Evolutionary conservation across 2,329 filamentous ascomycete species (phyloP).

Genomic region (Didymella sp.): DNA sequence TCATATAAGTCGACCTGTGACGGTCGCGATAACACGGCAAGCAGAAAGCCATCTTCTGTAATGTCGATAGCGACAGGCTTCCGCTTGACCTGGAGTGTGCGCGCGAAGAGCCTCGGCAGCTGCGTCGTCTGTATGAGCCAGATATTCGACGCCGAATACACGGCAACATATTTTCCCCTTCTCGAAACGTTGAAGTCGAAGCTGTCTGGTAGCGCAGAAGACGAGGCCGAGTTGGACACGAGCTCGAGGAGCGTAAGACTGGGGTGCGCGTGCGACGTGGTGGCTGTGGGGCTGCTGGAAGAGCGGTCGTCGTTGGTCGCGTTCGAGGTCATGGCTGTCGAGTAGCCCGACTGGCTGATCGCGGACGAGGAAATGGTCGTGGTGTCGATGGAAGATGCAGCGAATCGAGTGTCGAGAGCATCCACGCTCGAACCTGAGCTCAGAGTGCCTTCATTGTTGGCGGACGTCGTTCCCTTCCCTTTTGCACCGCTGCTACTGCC

Average conservation of each 20-base stretch:
- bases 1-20: conserved; percentile 89
- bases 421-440: conserved; percentile 34
- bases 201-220: conserved; percentile 48
- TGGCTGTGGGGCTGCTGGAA: conserved; percentile 25
- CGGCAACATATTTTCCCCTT: conserved; percentile 46
- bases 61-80: conserved; percentile 70
- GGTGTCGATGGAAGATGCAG: conserved; percentile 31
- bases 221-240: conserved; percentile 48
- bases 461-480: conserved; percentile 35
- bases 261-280: conserved; percentile 41
- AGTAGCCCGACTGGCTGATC: conserved; percentile 34
- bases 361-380: conserved; percentile 39
- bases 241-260: conserved; percentile 47
- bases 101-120: conserved; percentile 46
- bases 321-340: conserved; percentile 46
- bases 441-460: conserved; percentile 30
- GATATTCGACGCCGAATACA: conserved; percentile 48
- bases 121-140: conserved; percentile 49
- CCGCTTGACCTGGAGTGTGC: conserved; percentile 48
- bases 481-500: conserved; percentile 30
- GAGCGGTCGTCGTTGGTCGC: conserved; percentile 41
- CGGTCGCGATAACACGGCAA: conserved; percentile 81
- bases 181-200: conserved; percentile 50
- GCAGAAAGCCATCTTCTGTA: conserved; percentile 74
- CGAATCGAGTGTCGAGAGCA: conserved; percentile 36